Evolutionary conservation across 2,329 filamentous ascomycete genomes (phyloP).

Genomic region (Claviceps lovelessii): DNA sequence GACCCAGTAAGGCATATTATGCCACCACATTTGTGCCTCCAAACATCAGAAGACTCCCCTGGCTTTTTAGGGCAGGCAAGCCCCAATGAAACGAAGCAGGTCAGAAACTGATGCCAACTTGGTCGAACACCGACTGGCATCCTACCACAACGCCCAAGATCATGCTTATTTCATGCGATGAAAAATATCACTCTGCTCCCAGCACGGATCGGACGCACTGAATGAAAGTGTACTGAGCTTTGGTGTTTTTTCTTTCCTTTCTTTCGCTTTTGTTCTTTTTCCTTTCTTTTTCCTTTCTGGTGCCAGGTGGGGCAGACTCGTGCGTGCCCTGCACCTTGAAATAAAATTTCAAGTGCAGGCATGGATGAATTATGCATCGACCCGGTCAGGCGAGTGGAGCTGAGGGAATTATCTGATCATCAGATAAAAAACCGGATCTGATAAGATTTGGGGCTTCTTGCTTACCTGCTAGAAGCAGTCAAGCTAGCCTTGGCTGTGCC

Average conservation of each 20-base stretch:
- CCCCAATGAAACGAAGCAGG: background rate
- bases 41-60: background rate
- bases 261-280: no score
- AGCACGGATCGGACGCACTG: background rate
- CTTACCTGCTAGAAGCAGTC: background rate
- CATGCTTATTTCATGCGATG: background rate
- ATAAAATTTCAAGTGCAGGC: background rate
- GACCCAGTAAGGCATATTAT: background rate
- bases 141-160: background rate
- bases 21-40: background rate
- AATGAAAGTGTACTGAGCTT: no score
- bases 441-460: conserved; percentile 19
- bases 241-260: no score
- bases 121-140: no score
- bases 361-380: background rate
- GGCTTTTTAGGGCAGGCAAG: background rate
- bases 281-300: background rate
- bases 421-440: conserved; percentile 34
- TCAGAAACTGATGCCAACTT: background rate
- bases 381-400: conserved; percentile 13
- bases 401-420: conserved; percentile 39
- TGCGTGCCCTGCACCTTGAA: background rate
- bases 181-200: background rate
- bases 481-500: background rate
- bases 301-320: background rate